Conservation (phyloP, 805 yeast species). For the Cyberlindnera mrakii region DNA sequence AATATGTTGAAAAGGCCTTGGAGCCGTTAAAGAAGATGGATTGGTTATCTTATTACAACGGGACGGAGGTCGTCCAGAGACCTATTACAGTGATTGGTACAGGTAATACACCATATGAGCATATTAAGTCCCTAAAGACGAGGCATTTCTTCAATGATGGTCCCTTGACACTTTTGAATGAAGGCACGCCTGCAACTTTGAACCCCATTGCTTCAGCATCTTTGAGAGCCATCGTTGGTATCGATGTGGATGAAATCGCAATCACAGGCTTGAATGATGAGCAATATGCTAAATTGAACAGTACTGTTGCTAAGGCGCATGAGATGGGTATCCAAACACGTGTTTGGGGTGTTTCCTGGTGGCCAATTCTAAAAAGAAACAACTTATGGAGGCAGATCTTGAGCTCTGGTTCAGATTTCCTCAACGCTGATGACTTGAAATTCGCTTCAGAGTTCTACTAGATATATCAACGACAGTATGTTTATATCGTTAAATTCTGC, state of each 20-base stretch:
- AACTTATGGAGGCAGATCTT: slow-evolving; percentile 45
- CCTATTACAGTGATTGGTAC: slow-evolving; percentile 65
- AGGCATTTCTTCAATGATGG: slow-evolving; percentile 44
- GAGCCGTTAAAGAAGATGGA: slow-evolving; percentile 43
- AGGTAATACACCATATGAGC: slow-evolving; percentile 55
- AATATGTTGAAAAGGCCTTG: slow-evolving; percentile 40
- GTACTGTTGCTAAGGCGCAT: slow-evolving; percentile 38
- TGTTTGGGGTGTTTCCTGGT: slow-evolving; percentile 67
- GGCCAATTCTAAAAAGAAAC: slow-evolving; percentile 51
- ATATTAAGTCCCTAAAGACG: slow-evolving; percentile 27
- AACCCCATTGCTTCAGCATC: slow-evolving; percentile 42
- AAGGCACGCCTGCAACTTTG: slow-evolving; percentile 16
- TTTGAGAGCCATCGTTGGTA: slow-evolving; percentile 26
- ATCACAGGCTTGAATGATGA: slow-evolving; percentile 28
- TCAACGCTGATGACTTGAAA: slow-evolving; percentile 61
- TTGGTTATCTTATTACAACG: slow-evolving; percentile 42
- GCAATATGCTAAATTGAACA: slow-evolving; percentile 31
- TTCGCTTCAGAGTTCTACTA: slow-evolving; percentile 24
- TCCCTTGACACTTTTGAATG: slow-evolving; percentile 30
- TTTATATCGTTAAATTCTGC: too few species aligned
- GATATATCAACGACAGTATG: background rate
- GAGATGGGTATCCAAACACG: slow-evolving; percentile 47
- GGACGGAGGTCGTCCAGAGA: slow-evolving; percentile 35
- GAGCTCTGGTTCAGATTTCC: slow-evolving; percentile 47
- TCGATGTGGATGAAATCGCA: slow-evolving; percentile 5